Evolutionary conservation across 163 green algal genomes (phyloP).

Genomic region (Picocystis sp.): DNA sequence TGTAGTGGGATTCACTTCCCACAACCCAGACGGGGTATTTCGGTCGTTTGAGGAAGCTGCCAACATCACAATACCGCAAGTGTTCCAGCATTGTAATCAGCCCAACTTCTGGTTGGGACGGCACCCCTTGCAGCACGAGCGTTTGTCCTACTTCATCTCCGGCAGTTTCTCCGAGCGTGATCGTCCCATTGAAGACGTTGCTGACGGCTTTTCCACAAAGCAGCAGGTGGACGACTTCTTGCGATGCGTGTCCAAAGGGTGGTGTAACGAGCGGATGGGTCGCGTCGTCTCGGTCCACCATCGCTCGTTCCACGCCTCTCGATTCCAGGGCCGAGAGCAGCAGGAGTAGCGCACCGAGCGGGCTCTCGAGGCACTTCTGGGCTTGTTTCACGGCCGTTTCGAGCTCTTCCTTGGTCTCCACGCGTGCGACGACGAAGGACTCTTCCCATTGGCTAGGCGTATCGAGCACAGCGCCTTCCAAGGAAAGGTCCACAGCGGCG

Average conservation of each 20-base stretch:
- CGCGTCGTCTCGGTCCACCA: conserved; percentile 13
- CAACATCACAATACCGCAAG: conserved; percentile 20
- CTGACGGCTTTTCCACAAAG: conserved; percentile 20
- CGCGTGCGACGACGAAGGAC: too few species aligned
- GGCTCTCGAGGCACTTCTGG: conserved; percentile 9
- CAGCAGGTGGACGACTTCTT: conserved; percentile 24
- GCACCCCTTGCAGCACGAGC: conserved; percentile 17
- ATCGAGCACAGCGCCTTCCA: too few species aligned
- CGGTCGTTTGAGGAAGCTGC: conserved; percentile 18
- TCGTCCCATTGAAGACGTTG: conserved; percentile 25
- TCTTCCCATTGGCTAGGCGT: too few species aligned
- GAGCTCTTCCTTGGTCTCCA: too few species aligned
- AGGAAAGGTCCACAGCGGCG: too few species aligned
- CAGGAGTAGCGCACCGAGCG: conserved; percentile 17
- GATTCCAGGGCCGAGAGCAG: conserved; percentile 19
- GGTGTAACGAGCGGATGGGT: conserved; percentile 16
- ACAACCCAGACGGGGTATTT: conserved; percentile 24
- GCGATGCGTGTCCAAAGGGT: conserved; percentile 23
- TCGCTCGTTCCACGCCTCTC: conserved; percentile 11
- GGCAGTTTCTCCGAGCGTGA: neutral
- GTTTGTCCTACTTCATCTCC: conserved; percentile 4
- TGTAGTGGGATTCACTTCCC: conserved; percentile 25
- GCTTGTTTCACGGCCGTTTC: too few species aligned
- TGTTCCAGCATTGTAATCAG: conserved; percentile 25
- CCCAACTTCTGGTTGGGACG: conserved; percentile 10